Conservation (phyloP, 2,329 filamentous ascomycete genomes). For the Fusarium proliferatum region DNA sequence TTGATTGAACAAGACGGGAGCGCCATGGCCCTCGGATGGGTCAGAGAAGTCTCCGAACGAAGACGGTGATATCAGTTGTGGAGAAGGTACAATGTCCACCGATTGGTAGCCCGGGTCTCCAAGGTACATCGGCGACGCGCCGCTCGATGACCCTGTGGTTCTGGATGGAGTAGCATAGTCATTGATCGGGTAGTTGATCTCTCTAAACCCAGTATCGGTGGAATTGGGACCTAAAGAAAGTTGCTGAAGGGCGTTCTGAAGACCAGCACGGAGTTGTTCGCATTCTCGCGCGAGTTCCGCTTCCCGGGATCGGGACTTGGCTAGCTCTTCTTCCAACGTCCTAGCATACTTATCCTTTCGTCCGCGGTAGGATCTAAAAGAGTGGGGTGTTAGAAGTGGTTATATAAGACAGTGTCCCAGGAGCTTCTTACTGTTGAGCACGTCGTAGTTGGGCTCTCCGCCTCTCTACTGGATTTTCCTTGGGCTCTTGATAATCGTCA, state of each 20-base stretch:
- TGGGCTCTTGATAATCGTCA: conserved; percentile 13
- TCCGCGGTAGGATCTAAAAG: conserved; percentile 20
- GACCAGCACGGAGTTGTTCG: conserved; percentile 14
- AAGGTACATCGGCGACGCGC: conserved; percentile 4
- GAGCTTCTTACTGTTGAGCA: conserved; percentile 19
- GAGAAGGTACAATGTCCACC: neutral
- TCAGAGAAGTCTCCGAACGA: neutral
- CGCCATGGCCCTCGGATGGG: neutral
- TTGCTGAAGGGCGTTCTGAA: neutral
- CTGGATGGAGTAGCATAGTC: neutral
- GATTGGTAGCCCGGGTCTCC: neutral
- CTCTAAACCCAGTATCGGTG: neutral
- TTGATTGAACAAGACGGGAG: neutral
- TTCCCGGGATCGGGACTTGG: conserved; percentile 5
- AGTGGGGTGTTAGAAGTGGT: neutral
- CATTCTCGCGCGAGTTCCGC: conserved; percentile 14
- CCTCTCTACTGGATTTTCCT: conserved; percentile 25
- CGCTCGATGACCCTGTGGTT: neutral
- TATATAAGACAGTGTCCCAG: neutral
- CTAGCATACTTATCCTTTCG: conserved; percentile 29
- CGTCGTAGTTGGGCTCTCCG: conserved; percentile 25
- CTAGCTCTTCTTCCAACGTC: conserved; percentile 19
- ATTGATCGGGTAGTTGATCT: neutral
- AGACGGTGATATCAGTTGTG: conserved; percentile 12
- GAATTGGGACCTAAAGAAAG: neutral